Base-by-base conservation (phyloP, 2,329 filamentous ascomycete species). In the Didymella exigua region DNA sequence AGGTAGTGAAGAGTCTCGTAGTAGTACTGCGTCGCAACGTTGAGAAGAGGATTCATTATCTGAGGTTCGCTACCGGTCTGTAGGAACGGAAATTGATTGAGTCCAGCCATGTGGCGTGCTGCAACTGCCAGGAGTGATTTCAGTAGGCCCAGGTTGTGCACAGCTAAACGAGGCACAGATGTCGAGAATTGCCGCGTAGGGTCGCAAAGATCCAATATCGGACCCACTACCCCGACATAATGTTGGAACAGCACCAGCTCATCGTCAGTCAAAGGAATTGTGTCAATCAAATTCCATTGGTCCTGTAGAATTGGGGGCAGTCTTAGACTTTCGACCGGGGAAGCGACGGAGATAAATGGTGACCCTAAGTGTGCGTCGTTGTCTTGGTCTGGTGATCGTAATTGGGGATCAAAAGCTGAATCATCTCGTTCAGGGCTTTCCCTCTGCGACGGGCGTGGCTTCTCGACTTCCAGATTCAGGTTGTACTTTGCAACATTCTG, bases 1-100 rank as follows among this genome's bases (percentile, higher is more conserved):
- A 87, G 74, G 56, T 87, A 88, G 44, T 84, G 82, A 0, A 88
- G 73, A 0, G 84, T 86, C 63, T 87, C 83, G 61, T 85, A 83
- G 64, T 88, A 88, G 56, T 86, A 87, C 81, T 72, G 69, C 14
- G 82, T 71, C 1, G 68, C 68, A 4, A 38, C 77, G 70, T 30
- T 78, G 70, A 58, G 72, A 57, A 61, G 77, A 1, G 70, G 70
- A 7, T 68, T 71, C 6, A 57, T 61, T 1, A 65, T 56, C 2
- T 61, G 46, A 23, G 59, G 56, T 2, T 50, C 27, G 13, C 59
- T 62, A 29, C 43, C 54, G 4, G 18, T 36, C 10, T 60, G 60
- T 0, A 59, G 52, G 10, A 47, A 54, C 10, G 61, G 56, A 13
- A 54, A 44, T 33, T 58, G 66, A 47, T 62, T 64, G 52, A 76